Conservation (phyloP, 1,284 basidiomycete genomes). For the Tilletiaria anomala region DNA sequence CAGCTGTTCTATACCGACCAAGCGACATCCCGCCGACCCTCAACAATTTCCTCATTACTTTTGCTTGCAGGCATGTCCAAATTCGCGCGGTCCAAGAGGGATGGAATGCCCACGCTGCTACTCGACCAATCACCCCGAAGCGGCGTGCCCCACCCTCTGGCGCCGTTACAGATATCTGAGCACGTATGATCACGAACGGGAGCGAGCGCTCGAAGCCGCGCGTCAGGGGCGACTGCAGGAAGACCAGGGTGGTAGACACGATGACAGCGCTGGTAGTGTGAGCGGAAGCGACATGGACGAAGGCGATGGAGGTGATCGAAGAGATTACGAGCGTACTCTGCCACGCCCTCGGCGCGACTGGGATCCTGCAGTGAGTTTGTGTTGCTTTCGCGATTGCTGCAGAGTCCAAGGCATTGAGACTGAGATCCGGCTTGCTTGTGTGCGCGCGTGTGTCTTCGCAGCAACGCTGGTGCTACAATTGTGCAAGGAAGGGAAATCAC, state of each 20-base stretch:
- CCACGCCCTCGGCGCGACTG: constrained; percentile 3
- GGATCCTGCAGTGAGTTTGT: constrained; percentile 9
- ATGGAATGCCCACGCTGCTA: constrained; percentile 62
- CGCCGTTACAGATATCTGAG: constrained; percentile 65
- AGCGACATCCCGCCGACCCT: not conserved
- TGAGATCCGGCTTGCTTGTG: not conserved
- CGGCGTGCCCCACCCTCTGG: constrained; percentile 81
- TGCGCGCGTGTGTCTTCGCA: constrained; percentile 40
- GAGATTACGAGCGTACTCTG: constrained; percentile 11
- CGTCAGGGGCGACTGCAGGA: constrained; percentile 4
- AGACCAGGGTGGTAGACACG: not conserved
- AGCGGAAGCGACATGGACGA: constrained; percentile 6
- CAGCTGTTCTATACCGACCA: constrained; percentile 1
- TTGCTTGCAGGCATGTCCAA: constrained; percentile 53
- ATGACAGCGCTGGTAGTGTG: constrained; percentile 3
- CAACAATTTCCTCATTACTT: too few species aligned
- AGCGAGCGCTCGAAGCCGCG: constrained; percentile 2
- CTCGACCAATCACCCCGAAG: constrained; percentile 50
- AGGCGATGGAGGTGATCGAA: constrained; percentile 8
- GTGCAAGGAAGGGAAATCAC: constrained; percentile 56
- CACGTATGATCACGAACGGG: constrained; percentile 45
- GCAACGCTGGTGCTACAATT: constrained; percentile 77
- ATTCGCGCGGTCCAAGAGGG: constrained; percentile 9
- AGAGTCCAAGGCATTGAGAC: too few species aligned
- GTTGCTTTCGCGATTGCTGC: too few species aligned